Base-by-base conservation (phyloP, 2,329 filamentous ascomycete genomes). In the Cadophora luteo-olivacea region DNA sequence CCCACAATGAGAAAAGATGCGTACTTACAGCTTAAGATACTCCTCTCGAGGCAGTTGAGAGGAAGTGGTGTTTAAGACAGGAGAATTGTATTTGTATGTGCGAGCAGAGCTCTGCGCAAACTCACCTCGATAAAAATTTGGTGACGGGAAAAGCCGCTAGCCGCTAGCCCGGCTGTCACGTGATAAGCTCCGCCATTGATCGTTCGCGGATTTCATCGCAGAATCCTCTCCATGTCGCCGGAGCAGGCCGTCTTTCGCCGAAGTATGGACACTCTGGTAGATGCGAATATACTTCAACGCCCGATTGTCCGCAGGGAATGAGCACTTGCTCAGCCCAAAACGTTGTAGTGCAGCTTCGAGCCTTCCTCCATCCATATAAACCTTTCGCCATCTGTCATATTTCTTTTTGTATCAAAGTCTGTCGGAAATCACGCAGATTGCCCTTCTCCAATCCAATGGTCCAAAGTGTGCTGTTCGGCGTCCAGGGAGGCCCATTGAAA, bases 11-110 rank as follows among this genome's bases (percentile, higher is more conserved):
- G 62, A 61, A 11, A 38, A 14, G n/a, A 22, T 7, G 14, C 0
- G 7, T 25, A 70, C 69, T 70, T 70, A 70, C 69, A 70, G 70
- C 66, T 72, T 67, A 61, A 55, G 19, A 57, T 57, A 33, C 36
- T 48, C 38, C 45, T 65, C 66, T 66, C 61, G 29, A 48, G 14
- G 16, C 45, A 19, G 54, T 67, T 68, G 66, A 69, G 54, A 64
- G 49, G 49, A 52, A 32, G 19, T 61, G 32, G 29, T 49, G 51
- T 29, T 51, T 45, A 33, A 25, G 45, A 45, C 1, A 29, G 29
- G 14, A 38, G 32, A 9, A n/a, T 61, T 41, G 57, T 25, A n/a
- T 51, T 62, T 62, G 38, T 48, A 38, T 62, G 32, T 29, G 11
- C 14, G 12, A 38, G 22, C 7, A 24, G 22, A 52, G n/a, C 45